These are phyloP conservation scores for Chrysoporthe puriensis DNA, from an alignment of 2,329 filamentous ascomycete species.

Conservation along the genomic window DNA sequence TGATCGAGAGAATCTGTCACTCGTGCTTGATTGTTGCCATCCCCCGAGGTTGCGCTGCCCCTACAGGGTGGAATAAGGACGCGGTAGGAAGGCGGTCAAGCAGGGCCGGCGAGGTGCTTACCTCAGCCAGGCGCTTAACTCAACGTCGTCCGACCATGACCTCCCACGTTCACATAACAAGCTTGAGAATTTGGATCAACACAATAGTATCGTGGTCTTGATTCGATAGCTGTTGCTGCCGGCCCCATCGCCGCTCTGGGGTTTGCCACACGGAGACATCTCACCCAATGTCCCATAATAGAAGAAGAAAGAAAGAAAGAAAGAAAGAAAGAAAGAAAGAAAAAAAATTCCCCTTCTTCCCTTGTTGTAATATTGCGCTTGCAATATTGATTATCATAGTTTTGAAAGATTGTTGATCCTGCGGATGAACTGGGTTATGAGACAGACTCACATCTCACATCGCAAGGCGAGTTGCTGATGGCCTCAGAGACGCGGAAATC, in stretches of 20 bases:
- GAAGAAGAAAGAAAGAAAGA: too few species aligned
- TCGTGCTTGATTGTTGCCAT: neutral
- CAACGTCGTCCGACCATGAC: neutral
- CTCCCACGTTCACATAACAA: neutral
- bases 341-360: too few species aligned
- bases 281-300: too few species aligned
- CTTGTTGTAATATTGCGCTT: too few species aligned
- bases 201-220: neutral
- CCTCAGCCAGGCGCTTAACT: slow-evolving; percentile 6
- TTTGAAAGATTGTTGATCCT: neutral
- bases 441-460: neutral
- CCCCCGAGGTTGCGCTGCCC: neutral
- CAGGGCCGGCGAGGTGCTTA: neutral
- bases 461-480: neutral
- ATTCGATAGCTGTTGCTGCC: too few species aligned
- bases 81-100: neutral
- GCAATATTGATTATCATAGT: too few species aligned
- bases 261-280: too few species aligned
- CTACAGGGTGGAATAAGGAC: neutral
- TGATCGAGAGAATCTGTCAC: neutral
- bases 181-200: neutral
- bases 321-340: too few species aligned
- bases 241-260: too few species aligned
- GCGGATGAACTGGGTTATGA: neutral
- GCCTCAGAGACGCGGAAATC: too few species aligned